Evolutionary conservation across 1,284 basidiomycete species (phyloP), one percentile per base, ranked within the genome.

Genomic region (Neotropicomus parvogracilis): DNA sequence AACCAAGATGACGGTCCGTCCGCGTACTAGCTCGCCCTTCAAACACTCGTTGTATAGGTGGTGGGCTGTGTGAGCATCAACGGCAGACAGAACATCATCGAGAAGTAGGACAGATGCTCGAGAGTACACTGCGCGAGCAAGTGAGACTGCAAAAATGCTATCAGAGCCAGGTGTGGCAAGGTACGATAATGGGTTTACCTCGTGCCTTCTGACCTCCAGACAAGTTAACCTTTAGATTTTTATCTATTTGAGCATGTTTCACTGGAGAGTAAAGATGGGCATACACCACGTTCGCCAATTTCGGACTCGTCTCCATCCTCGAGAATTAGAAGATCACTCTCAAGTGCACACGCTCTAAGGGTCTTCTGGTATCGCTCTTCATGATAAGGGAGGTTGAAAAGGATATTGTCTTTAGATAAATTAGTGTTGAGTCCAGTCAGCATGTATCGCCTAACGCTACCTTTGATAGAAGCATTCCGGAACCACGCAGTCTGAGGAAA

Each of bases 181-280:
- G n/a, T n/a, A 28, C 19, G 44, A 39, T 3, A 44, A 27, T 6
- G 26, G 9, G 53, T 71, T 36, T 57, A 85, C 86, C 85, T 73
- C 95, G 77, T 28, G 93, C 93, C 61, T 98, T 97, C 66, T 99
- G 95, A 24, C 95, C 95, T 48, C 95, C 95, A 19, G 88, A 92
- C 27, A 95, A 70, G 66, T 93, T 94, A 17, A 93, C 80, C 89
- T 86, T 56, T 13, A 21, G 36, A 42, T 44, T 39, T n/a, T 28
- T 12, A 31, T 34, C 5, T 48, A 11, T 54, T 29, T 5, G 9
- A n/a, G n/a, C n/a, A n/a, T 9, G 35, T 10, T 21, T 21, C 17
- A n/a, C 29, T n/a, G 1, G 3, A 29, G 8, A 20, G 39, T 26
- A 20, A 39, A 49, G 41, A 28, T 9, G 60, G 36, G 64, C 76